Conservation (phyloP, 495 filamentous ascomycete genomes). For the Chlorociboria aeruginascens region DNA sequence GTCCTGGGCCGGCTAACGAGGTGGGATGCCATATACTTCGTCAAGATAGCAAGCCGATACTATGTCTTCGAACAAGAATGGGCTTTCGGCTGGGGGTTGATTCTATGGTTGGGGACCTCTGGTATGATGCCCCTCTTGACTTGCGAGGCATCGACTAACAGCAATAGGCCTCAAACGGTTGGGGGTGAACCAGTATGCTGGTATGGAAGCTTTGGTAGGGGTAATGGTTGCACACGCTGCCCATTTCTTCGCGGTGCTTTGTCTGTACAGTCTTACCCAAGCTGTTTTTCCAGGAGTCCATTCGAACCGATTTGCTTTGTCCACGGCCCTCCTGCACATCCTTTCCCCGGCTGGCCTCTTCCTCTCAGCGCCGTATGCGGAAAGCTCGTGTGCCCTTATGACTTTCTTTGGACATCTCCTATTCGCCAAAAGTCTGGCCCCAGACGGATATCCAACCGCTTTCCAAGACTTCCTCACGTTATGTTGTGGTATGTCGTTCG, state of each 20-base stretch:
- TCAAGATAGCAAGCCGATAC: conserved; percentile 52
- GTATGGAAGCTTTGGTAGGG: conserved; percentile 28
- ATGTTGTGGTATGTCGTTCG: conserved; percentile 54
- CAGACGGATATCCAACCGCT: conserved; percentile 12
- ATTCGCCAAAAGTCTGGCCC: conserved; percentile 45
- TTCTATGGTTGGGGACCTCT: conserved; percentile 6
- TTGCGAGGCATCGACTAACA: neutral
- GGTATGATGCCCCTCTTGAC: conserved; percentile 2
- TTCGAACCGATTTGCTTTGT: conserved; percentile 40
- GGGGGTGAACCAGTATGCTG: conserved; percentile 5
- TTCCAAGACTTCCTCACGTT: conserved; percentile 38
- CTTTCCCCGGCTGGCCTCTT: conserved; percentile 82
- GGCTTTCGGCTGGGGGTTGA: conserved; percentile 58
- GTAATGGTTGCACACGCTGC: conserved; percentile 47
- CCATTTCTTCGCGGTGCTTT: conserved; percentile 56
- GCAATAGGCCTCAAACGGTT: conserved; percentile 4
- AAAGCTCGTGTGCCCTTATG: conserved; percentile 68
- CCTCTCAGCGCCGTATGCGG: conserved; percentile 76
- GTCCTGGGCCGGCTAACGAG: conserved; percentile 47
- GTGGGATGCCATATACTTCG: conserved; percentile 92
- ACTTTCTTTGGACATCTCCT: conserved; percentile 62
- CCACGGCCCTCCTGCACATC: conserved; percentile 63
- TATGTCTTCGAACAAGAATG: conserved; percentile 92
- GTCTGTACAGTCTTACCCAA: conserved; percentile 38
- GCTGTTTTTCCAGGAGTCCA: conserved; percentile 18